Conservation (phyloP, 768 basidiomycete species). For the Naganishia friedmannii region DNA sequence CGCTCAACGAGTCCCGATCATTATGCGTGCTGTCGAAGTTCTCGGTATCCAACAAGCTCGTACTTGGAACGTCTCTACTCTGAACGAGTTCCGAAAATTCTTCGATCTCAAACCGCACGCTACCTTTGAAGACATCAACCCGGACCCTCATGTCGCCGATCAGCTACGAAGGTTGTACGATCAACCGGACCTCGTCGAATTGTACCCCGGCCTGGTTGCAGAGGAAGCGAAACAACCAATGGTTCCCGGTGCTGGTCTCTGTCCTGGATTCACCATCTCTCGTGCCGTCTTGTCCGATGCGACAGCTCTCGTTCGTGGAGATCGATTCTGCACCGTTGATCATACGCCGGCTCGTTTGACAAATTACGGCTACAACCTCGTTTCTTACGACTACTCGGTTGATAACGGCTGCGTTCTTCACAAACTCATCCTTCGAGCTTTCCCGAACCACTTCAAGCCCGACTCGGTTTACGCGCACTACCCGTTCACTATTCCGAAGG, state of each 20-base stretch:
- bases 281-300: neutral
- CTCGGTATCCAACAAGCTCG: constrained; percentile 1
- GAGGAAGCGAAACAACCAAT: neutral
- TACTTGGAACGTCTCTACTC: neutral
- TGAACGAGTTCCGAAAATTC: neutral
- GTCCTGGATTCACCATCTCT: constrained; percentile 4
- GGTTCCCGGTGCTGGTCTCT: neutral
- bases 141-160: neutral
- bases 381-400: neutral
- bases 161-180: constrained; percentile 1
- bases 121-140: neutral
- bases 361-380: neutral
- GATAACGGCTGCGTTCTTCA: neutral
- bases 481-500: neutral
- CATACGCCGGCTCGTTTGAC: neutral
- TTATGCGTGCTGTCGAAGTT: neutral
- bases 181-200: neutral
- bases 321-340: neutral
- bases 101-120: neutral
- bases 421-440: constrained; percentile 2
- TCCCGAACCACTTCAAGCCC: constrained; percentile 6
- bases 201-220: neutral
- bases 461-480: constrained; percentile 1
- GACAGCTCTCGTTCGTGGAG: neutral
- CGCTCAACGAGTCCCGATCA: neutral